Percentiles rank a stretch among this genome's conserved stretches.
phyloP scores from a whole-genome alignment of 2,329 filamentous ascomycete genomes.

The Drechslera avenae region DNA sequence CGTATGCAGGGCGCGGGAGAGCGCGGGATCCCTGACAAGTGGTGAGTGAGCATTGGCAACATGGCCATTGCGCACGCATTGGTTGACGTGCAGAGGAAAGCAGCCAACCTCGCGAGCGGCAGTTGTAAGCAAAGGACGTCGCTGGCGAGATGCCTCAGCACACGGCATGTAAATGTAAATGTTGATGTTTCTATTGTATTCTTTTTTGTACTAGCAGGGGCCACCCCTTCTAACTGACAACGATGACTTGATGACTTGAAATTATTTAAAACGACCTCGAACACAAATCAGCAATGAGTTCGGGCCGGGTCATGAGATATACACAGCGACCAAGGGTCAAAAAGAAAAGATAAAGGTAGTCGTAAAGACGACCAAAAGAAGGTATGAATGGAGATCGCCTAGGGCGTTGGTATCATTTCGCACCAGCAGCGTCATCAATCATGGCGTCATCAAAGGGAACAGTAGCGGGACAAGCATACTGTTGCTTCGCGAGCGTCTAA shows the following conservation, averaged over 20 bases:
- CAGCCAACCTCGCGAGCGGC: constrained; percentile 22
- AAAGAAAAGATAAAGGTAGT: constrained; percentile 17
- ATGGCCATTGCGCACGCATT: constrained; percentile 10
- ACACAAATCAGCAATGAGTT: constrained; percentile 23
- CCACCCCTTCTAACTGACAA: constrained; percentile 17
- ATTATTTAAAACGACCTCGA: constrained; percentile 33
- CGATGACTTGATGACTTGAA: constrained; percentile 12
- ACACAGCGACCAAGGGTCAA: constrained; percentile 43
- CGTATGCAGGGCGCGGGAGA: constrained; percentile 9
- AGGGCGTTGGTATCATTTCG: constrained; percentile 29
- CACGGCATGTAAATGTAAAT: not conserved
- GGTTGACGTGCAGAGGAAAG: constrained; percentile 20
- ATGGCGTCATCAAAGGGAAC: constrained; percentile 37
- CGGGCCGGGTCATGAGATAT: constrained; percentile 41
- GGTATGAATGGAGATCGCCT: constrained; percentile 29
- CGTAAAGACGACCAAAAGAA: constrained; percentile 20
- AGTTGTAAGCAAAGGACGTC: constrained; percentile 24
- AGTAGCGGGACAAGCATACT: constrained; percentile 17
- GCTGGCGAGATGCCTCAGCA: constrained; percentile 7
- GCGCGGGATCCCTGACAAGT: constrained; percentile 4
- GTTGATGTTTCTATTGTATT: constrained; percentile 4
- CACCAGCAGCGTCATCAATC: constrained; percentile 48
- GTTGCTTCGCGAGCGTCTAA: constrained; percentile 34
- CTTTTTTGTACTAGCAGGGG: constrained; percentile 22
- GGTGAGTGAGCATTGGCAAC: not conserved